Base-by-base conservation (phyloP, 2,329 filamentous ascomycete species). In the Penicillium thymicola region DNA sequence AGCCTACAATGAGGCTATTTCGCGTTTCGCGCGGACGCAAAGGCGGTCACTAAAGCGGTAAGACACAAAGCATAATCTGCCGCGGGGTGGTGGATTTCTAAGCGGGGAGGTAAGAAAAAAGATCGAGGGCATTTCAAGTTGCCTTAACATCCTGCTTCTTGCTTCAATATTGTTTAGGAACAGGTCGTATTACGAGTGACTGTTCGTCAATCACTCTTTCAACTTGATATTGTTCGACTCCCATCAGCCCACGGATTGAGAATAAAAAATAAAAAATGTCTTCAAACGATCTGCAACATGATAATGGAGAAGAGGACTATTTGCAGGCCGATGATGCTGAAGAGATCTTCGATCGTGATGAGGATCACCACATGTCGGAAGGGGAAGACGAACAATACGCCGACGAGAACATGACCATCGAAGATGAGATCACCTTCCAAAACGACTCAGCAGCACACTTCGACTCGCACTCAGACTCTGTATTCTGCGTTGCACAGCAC, bases 361-460 rank as follows among this genome's bases (percentile, higher is more conserved):
- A 74, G 51, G 82, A 96, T 71, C 82, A 90, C 52, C 84, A 84
- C 42, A 96, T 96, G 49, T 51, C 49, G 90, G 90, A 93, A 58
- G 85, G 86, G 52, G 88, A 89, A 30, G 82, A 38, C 18, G 36
- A 81, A 43, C 83, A 83, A 44, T 80, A 80, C 43, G 82, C 76
- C 28, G 81, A 83, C 51, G 77, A 79, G 36, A 77, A 79, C 28
- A 82, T 87, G 65, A 61, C 51, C 41, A 67, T 64, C 49, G 71
- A 75, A 54, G 75, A 80, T 50, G 78, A 88, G 72, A 85, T 97
- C 41, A 78, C 85, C 41, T 81, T 97, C 7, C 85, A 94, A 61
- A 99, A 97, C 80, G 93, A 99, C 81, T 95, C 91, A 63, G 81
- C 88, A 64, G 93, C 91, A 58, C 93, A 96, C 79, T 97, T 97